Evolutionary conservation across 1,139 yeast species (phyloP).

Genomic region (Schizosaccharomyces versatilis): DNA sequence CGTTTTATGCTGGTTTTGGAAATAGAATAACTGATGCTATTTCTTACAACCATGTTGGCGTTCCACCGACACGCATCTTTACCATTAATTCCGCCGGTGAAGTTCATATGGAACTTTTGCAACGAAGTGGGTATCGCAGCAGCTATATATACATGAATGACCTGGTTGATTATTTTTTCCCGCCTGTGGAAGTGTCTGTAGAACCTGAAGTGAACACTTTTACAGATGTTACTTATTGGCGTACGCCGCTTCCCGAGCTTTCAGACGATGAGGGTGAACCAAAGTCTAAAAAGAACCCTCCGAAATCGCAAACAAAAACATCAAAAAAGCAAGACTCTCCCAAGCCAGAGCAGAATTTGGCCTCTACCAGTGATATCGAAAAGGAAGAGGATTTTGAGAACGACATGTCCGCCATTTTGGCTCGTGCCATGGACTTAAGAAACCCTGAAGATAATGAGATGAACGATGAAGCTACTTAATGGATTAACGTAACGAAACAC

Average conservation of each 20-base stretch:
- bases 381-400: too few relatives aligned
- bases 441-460: too few relatives aligned
- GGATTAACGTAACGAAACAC: too few relatives aligned
- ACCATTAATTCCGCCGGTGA: slow-evolving; percentile 94
- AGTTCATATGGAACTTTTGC: slow-evolving; percentile 88
- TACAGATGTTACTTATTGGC: slow-evolving; percentile 82
- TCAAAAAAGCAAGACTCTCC: too few relatives aligned
- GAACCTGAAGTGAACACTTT: slow-evolving; percentile 23
- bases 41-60: slow-evolving; percentile 79
- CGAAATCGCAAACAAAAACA: slow-evolving; percentile 6
- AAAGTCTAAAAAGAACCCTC: slow-evolving; percentile 14
- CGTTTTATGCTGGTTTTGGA: slow-evolving; percentile 95
- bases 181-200: slow-evolving; percentile 34
- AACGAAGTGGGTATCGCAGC: slow-evolving; percentile 77
- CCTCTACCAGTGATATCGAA: too few relatives aligned
- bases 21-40: slow-evolving; percentile 92
- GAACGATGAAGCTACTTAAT: too few relatives aligned
- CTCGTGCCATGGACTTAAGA: too few relatives aligned
- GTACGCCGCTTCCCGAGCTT: slow-evolving; percentile 51
- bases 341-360: too few relatives aligned
- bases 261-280: slow-evolving; percentile 29
- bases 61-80: slow-evolving; percentile 83
- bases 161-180: slow-evolving; percentile 91
- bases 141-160: slow-evolving; percentile 80
- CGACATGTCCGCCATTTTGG: too few relatives aligned